Conservation (phyloP, 148 eudicot species). For the Spergularia bocconei region DNA sequence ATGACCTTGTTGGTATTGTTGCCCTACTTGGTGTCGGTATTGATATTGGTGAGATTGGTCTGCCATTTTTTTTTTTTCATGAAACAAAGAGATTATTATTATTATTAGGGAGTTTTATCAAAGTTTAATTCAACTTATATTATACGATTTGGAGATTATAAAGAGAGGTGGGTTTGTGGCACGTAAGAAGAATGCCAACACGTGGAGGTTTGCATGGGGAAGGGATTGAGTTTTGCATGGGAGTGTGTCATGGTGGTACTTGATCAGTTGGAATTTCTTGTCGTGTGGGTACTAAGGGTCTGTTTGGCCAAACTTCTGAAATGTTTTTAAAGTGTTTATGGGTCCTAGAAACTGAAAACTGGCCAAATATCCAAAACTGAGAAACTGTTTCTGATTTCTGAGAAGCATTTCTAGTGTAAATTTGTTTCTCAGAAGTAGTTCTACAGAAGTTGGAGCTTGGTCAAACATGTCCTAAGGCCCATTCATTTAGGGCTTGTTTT, state of each 20-base stretch:
- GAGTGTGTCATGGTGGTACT: not conserved
- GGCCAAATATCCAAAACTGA: no score
- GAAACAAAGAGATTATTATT: not conserved
- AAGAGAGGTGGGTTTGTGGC: conserved; percentile 18
- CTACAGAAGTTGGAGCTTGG: no score
- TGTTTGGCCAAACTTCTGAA: no score
- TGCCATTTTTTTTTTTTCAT: conserved; percentile 17
- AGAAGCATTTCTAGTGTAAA: no score
- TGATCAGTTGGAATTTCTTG: not conserved
- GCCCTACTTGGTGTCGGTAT: not conserved
- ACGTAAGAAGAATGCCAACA: conserved; percentile 10
- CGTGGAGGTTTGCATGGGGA: conserved; percentile 23
- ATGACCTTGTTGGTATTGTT: no score
- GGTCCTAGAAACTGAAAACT: no score
- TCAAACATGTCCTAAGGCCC: no score
- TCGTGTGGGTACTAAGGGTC: not conserved
- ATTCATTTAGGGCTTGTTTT: no score
- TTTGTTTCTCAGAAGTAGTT: no score
- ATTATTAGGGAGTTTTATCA: not conserved
- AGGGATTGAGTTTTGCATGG: not conserved
- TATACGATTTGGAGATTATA: not conserved
- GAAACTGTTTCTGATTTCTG: no score
- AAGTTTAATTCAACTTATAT: no score
- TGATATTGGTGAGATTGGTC: conserved; percentile 10
- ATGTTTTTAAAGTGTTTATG: no score